Evolutionary conservation across 2,329 filamentous ascomycete genomes (phyloP), one percentile per base, ranked within the genome.

Genomic region (Pseudocercospora pini-densiflorae): DNA sequence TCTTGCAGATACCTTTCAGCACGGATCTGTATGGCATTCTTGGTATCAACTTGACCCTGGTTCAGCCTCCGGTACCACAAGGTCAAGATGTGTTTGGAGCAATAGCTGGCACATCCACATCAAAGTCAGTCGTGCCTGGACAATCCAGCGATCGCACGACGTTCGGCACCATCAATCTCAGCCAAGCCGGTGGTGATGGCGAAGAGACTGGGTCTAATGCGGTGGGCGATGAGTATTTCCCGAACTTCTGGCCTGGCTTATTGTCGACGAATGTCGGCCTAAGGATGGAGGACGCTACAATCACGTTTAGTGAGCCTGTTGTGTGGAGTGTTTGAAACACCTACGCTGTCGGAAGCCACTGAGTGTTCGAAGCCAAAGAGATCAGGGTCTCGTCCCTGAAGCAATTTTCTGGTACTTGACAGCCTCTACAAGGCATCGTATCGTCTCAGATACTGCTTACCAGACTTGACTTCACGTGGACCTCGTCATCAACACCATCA

Each of bases 61-160:
- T 67, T 12, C 71, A 70, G 51, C 66, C 71, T 19, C 69, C 69
- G 12, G 57, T 70, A 14, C 66, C 68, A 2, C 27, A 54, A 9
- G 61, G 62, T 2, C 43, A 68, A 5, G 68, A 70, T 33, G 21
- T 54, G 7, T 72, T 49, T 51, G 62, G 64, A 14, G 68, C 63
- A n/a, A 58, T 57, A 33, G 63, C 29, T n/a, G 71, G 68, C 5
- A 63, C 62, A 2, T 45, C 54, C 1, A 54, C 49, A 23, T 61
- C 59, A 27, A 70, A 68, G 33, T 45, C 62, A 57, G 63, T 66
- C 10, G 63, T 69, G n/a, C 67, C 67, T 2, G 65, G 67, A 6
- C 65, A 69, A 33, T 62, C 29, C 24, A 67, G 62, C 19, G 33
- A 29, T 23, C 60, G 61, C 27, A 64, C 65, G n/a, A 54, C 49